Evolutionary conservation across 1,139 yeast species (phyloP).

Genomic region (Protomyces macrosporus): DNA sequence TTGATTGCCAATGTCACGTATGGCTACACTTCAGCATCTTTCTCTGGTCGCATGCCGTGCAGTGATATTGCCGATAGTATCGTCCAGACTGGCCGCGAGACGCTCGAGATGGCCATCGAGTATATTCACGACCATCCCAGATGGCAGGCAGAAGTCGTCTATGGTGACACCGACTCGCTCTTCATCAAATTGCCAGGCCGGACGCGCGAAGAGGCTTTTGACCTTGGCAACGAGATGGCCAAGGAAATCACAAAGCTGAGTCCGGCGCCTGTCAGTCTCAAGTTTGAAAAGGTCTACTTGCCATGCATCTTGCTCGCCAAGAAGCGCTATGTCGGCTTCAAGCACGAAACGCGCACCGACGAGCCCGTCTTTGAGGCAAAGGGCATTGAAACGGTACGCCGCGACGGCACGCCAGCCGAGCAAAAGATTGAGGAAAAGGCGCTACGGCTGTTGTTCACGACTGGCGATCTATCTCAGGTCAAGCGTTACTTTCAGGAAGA

Average conservation of each 20-base stretch:
- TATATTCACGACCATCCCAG: constrained; percentile 53
- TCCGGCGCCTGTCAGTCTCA: constrained; percentile 75
- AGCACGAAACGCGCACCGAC: constrained; percentile 59
- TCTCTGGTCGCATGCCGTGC: constrained; percentile 95
- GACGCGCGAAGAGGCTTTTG: constrained; percentile 69
- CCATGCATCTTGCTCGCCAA: constrained; percentile 80
- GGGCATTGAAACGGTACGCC: constrained; percentile 87
- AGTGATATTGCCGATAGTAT: constrained; percentile 92
- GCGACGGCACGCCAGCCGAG: constrained; percentile 94
- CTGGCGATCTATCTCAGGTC: constrained; percentile 63
- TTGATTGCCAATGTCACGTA: constrained; percentile 91
- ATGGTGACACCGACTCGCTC: constrained; percentile 93
- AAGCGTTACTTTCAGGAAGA: constrained; percentile 60
- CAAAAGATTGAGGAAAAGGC: constrained; percentile 72
- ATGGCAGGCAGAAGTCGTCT: constrained; percentile 90
- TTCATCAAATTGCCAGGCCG: constrained; percentile 88
- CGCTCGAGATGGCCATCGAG: constrained; percentile 57
- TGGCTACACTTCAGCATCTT: constrained; percentile 91
- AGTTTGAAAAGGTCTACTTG: constrained; percentile 87
- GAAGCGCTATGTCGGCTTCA: constrained; percentile 83
- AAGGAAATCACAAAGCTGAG: constrained; percentile 55
- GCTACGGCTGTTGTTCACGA: constrained; percentile 58
- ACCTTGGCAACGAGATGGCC: constrained; percentile 67
- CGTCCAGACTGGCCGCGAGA: constrained; percentile 85
- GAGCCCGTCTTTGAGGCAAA: constrained; percentile 82